These are phyloP conservation scores for Spizellomyces punctatus DNA, from an alignment of 192 early-diverging fungal genomes.

Conservation along the genomic window DNA sequence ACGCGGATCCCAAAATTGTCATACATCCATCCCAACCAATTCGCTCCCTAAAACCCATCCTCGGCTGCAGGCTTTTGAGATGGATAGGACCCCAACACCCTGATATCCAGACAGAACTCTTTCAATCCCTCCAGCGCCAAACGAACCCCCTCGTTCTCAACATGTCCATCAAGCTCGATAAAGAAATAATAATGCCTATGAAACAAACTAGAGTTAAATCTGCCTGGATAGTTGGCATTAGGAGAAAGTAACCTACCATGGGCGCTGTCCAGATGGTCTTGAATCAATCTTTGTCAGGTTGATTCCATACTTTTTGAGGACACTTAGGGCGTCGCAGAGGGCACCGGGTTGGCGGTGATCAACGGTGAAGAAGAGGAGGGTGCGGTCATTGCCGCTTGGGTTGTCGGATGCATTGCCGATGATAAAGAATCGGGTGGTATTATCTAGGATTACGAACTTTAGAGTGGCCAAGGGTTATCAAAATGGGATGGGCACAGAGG, in stretches of 20 bases:
- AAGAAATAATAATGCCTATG: slow-evolving; percentile 89
- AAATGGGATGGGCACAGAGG: not conserved
- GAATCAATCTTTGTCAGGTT: slow-evolving; percentile 93
- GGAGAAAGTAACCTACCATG: slow-evolving; percentile 52
- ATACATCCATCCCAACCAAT: too few relatives aligned
- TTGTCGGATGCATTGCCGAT: slow-evolving; percentile 68
- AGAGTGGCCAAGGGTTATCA: not conserved
- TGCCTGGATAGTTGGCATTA: not conserved
- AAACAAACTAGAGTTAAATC: not conserved
- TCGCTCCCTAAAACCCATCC: not conserved
- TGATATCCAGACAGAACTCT: slow-evolving; percentile 71
- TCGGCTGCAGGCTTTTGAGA: slow-evolving; percentile 41
- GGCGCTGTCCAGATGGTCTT: slow-evolving; percentile 73
- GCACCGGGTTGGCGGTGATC: slow-evolving; percentile 88
- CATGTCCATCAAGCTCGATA: slow-evolving; percentile 86
- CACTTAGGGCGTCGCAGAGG: slow-evolving; percentile 78
- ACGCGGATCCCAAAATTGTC: too few relatives aligned
- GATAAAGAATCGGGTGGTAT: slow-evolving; percentile 93
- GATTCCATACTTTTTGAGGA: slow-evolving; percentile 78
- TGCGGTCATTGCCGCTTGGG: slow-evolving; percentile 74
- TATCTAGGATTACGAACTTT: slow-evolving; percentile 51
- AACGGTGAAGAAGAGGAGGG: slow-evolving; percentile 85
- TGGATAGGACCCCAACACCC: slow-evolving; percentile 83
- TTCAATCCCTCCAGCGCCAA: slow-evolving; percentile 71
- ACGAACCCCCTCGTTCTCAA: slow-evolving; percentile 64